phyloP scores from a whole-genome alignment of 345 rosid species.

The Eucalyptus dawsonii region DNA sequence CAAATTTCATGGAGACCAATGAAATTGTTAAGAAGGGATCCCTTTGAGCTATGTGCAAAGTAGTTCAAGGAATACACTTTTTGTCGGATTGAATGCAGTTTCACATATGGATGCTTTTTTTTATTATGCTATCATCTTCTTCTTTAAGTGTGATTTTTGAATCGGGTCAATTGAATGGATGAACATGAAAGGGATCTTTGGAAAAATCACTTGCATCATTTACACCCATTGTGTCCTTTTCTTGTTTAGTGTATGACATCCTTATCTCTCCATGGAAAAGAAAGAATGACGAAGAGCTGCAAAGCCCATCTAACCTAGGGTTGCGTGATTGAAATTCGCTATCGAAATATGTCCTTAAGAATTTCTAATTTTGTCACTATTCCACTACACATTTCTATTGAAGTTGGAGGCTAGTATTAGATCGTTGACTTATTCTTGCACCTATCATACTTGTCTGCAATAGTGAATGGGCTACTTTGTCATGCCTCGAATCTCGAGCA shows the following conservation, averaged over 20 bases:
- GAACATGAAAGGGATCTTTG: neutral
- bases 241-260: rapidly evolving
- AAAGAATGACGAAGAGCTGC: neutral
- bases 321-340: neutral
- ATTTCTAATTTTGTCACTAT: neutral
- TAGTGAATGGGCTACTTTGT: neutral
- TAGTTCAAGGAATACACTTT: neutral
- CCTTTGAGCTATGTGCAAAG: neutral
- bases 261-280: neutral
- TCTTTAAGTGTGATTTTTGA: neutral
- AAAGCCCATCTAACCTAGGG: neutral
- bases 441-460: neutral
- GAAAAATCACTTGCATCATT: neutral
- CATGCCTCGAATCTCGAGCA: no score
- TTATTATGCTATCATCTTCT: neutral
- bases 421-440: neutral
- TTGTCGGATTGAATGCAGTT: neutral
- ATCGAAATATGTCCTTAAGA: neutral
- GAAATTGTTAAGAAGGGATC: neutral
- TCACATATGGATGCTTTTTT: neutral
- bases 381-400: neutral
- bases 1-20: neutral
- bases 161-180: neutral
- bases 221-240: neutral
- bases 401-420: neutral